A percentile compares a stretch with the other conserved stretches of the same genome.
Evolutionary conservation across 2,329 filamentous ascomycete species (phyloP).

Genomic region (Epichloe sp.): DNA sequence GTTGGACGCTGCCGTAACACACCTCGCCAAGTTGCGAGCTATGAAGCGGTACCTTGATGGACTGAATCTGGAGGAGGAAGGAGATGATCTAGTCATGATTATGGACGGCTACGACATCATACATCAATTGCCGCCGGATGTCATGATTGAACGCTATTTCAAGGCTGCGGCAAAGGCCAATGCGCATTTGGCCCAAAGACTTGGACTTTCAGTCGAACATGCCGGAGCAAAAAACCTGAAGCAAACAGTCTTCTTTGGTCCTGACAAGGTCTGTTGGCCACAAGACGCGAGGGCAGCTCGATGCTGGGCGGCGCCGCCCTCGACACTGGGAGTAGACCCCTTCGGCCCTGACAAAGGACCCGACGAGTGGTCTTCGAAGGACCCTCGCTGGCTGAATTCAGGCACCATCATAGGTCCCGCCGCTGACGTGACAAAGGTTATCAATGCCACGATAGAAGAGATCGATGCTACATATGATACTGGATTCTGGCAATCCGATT

Average conservation of each 20-base stretch:
- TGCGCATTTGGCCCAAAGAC: conserved; percentile 32
- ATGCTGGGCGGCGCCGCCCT: conserved; percentile 27
- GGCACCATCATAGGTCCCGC: conserved; percentile 31
- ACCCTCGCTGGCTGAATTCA: conserved; percentile 31
- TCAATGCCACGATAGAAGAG: conserved; percentile 15
- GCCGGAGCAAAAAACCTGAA: conserved; percentile 18
- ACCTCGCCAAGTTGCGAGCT: conserved; percentile 26
- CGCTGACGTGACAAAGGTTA: conserved; percentile 15
- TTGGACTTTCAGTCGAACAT: conserved; percentile 26
- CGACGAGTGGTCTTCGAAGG: conserved; percentile 17
- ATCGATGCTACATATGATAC: conserved; percentile 21
- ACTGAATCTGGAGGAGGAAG: conserved; percentile 19
- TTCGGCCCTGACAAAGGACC: conserved; percentile 25
- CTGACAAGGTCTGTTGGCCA: conserved; percentile 33
- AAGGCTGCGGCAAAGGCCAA: conserved; percentile 39
- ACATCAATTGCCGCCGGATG: conserved; percentile 51
- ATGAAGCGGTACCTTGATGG: conserved; percentile 22
- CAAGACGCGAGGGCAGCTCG: conserved; percentile 21
- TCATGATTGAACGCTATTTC: conserved; percentile 51
- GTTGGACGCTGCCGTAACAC: conserved; percentile 21
- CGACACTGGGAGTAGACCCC: conserved; percentile 16
- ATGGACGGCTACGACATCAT: conserved; percentile 51
- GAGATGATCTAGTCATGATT: conserved; percentile 47
- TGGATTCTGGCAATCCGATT: conserved; percentile 24
- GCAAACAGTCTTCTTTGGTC: conserved; percentile 29